Evolutionary conservation across 495 filamentous ascomycete species (phyloP).

Genomic region (Aspergillus sparsus): DNA sequence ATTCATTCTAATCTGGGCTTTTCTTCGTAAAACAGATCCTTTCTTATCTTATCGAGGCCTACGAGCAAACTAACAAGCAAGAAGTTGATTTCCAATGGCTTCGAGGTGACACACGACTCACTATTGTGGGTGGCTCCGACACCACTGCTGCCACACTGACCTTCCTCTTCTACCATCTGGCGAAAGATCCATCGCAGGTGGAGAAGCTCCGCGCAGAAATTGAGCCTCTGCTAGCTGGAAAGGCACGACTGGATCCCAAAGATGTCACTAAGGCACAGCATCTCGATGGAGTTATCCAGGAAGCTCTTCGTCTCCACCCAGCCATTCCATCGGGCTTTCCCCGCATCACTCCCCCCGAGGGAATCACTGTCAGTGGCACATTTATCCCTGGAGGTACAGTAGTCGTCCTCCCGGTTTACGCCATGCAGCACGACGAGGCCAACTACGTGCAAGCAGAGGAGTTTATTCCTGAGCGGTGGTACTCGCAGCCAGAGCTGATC

Average conservation of each 20-base stretch:
- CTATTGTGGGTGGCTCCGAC: slow-evolving; percentile 45
- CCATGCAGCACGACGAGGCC: slow-evolving; percentile 19
- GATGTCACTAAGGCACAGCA: slow-evolving; percentile 27
- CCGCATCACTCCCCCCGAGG: slow-evolving; percentile 46
- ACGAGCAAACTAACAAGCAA: slow-evolving; percentile 10
- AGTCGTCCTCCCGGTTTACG: slow-evolving; percentile 34
- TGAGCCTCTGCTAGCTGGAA: slow-evolving; percentile 11
- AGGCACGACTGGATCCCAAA: not conserved
- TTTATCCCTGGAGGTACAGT: slow-evolving; percentile 44
- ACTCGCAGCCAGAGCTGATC: slow-evolving; percentile 11
- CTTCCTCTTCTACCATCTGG: slow-evolving; percentile 48
- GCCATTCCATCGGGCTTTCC: slow-evolving; percentile 28
- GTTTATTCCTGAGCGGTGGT: slow-evolving; percentile 18
- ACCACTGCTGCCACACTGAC: slow-evolving; percentile 55
- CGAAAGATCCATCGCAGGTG: slow-evolving; percentile 37
- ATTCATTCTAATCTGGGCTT: not conserved
- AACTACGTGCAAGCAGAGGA: slow-evolving; percentile 20
- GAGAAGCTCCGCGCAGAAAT: slow-evolving; percentile 26
- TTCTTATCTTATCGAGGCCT: slow-evolving; percentile 19
- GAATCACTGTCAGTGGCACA: slow-evolving; percentile 42
- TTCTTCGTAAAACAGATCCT: not conserved
- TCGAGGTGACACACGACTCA: slow-evolving; percentile 30
- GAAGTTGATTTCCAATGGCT: slow-evolving; percentile 24
- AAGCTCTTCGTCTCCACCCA: slow-evolving; percentile 37
- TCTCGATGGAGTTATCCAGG: slow-evolving; percentile 42